phyloP scores from a whole-genome alignment of 108 stramenopile species.

The Cyclotella cryptica region DNA sequence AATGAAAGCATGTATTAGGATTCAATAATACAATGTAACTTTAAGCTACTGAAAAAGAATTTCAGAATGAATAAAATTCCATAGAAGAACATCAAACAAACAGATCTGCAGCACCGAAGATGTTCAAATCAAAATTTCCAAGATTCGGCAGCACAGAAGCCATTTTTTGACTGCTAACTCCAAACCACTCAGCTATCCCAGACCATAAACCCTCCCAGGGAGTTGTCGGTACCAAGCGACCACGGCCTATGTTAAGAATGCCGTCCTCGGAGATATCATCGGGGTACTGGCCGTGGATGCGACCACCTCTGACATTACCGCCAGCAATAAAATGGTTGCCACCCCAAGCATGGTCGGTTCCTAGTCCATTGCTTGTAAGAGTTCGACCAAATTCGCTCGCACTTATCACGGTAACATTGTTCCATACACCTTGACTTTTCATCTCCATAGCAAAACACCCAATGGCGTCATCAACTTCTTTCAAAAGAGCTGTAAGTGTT shows the following conservation, averaged over 20 bases:
- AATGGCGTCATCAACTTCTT: constrained; percentile 38
- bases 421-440: constrained; percentile 41
- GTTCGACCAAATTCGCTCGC: constrained; percentile 46
- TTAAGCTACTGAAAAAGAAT: too few species aligned
- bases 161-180: constrained; percentile 19
- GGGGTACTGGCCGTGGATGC: constrained; percentile 66
- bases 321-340: constrained; percentile 49
- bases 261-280: constrained; percentile 36
- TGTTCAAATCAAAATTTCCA: constrained; percentile 3
- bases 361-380: constrained; percentile 47
- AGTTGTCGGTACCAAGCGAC: constrained; percentile 73
- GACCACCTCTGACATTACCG: constrained; percentile 58
- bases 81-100: too few species aligned
- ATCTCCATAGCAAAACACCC: constrained; percentile 44
- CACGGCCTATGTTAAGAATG: constrained; percentile 50
- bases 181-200: constrained; percentile 42
- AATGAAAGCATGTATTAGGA: too few species aligned
- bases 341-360: constrained; percentile 56
- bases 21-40: too few species aligned
- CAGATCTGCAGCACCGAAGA: constrained; percentile 9
- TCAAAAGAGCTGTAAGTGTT: constrained; percentile 17
- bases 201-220: constrained; percentile 72
- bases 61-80: too few species aligned
- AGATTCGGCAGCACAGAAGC: constrained; percentile 46
- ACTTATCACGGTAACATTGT: constrained; percentile 27